Base-by-base conservation (phyloP, 768 basidiomycete species). In the Auricularia heimuer region DNA sequence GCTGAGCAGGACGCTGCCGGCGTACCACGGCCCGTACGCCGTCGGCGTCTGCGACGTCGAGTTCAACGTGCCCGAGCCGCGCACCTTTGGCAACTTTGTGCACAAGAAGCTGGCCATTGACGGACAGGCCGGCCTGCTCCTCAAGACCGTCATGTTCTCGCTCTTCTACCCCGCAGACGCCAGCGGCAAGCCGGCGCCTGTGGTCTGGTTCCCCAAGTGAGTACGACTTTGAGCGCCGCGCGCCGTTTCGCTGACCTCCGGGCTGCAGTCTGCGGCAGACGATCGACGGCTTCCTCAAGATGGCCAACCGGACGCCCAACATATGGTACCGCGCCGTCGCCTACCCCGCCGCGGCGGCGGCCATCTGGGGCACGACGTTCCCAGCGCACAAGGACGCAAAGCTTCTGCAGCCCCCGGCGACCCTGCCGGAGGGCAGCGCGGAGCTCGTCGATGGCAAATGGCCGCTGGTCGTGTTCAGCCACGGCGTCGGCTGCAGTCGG, bases 381-480 rank as follows among this genome's bases (percentile, higher is more conserved):
- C 74, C 75, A 2, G 71, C 70, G 8, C 18, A 70, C n/a, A 67
- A 69, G 42, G 68, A 76, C 35, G 74, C 74, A 0, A 68, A 70
- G 6, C 64, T 75, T 62, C 67, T 64, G 3, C 54, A 8, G 12
- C 72, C 72, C 0, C 69, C 71, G 0, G 24, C 35, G 34, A 11
- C 4, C 6, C 8, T 62, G 61, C 34, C 47, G 58, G 3, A 71
- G 8, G 39, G 39, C 39, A 14, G 8, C 12, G 39, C 39, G 39
- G 8, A 7, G 39, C 39, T 42, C 8, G 12, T 7, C 39, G 39
- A 42, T 14, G 39, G 39, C 39, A 42, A 73, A 63, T 78, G 75
- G 74, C 77, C 78, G 0, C 70, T 82, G 7, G 70, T 82, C 67
- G 68, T 82, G 66, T 82, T 81, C 72, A 78, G 77, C 21, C 80